phyloP scores from a whole-genome alignment of 768 basidiomycete species.

The Serendipita indica region DNA sequence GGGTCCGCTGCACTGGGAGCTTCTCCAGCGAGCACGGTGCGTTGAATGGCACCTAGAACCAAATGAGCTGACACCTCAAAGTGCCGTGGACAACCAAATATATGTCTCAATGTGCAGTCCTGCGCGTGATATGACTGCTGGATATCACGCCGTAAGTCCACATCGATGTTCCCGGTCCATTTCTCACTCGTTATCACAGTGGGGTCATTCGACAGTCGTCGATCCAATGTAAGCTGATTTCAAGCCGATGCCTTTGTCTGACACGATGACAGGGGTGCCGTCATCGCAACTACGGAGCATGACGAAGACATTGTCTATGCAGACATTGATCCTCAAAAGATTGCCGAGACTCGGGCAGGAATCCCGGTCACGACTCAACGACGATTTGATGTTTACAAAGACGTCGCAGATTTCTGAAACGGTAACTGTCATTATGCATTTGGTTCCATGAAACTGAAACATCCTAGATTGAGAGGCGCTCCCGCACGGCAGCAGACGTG shows the following conservation, averaged over 20 bases:
- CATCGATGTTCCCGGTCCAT: background rate
- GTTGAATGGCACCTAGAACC: background rate
- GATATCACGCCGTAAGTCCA: slow-evolving; percentile 69
- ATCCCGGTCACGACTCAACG: slow-evolving; percentile 89
- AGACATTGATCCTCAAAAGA: slow-evolving; percentile 53
- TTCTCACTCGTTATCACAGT: slow-evolving; percentile 30
- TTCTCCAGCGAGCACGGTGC: slow-evolving; percentile 74
- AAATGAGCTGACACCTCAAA: slow-evolving; percentile 21
- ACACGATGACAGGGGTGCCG: slow-evolving; percentile 41
- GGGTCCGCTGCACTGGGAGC: slow-evolving; percentile 91
- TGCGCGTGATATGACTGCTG: slow-evolving; percentile 65
- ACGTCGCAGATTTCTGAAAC: slow-evolving; percentile 37
- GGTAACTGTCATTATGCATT: background rate
- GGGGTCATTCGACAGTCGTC: slow-evolving; percentile 84
- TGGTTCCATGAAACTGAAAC: background rate
- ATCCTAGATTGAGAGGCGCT: background rate
- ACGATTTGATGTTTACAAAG: slow-evolving; percentile 82
- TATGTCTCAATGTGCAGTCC: slow-evolving; percentile 94
- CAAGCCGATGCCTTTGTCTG: background rate
- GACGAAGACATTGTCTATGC: slow-evolving; percentile 65
- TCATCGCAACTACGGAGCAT: slow-evolving; percentile 60
- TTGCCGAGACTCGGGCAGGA: slow-evolving; percentile 54
- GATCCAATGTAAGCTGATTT: slow-evolving; percentile 58
- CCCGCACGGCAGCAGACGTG: background rate
- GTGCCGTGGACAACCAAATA: slow-evolving; percentile 95